Conservation (phyloP, 2,329 filamentous ascomycete genomes). For the Aspergillus sp. region DNA sequence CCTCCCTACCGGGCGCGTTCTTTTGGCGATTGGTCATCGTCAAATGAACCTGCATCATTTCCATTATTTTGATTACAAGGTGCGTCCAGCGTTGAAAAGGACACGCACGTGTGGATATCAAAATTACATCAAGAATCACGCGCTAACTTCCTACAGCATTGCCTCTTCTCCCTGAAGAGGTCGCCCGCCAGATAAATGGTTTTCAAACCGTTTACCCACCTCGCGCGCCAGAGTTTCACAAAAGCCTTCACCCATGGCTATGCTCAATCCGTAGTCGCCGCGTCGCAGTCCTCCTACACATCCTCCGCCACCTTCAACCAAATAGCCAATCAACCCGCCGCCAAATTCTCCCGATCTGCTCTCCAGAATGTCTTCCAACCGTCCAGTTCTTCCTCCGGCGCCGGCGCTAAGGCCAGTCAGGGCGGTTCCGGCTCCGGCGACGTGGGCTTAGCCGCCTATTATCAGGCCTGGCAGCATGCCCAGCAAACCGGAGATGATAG, state of each 20-base stretch:
- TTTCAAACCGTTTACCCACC: constrained; percentile 68
- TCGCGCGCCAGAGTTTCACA: constrained; percentile 95
- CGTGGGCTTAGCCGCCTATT: constrained; percentile 82
- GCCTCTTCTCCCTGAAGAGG: constrained; percentile 65
- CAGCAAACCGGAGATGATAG: constrained; percentile 68
- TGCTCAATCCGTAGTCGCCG: constrained; percentile 95
- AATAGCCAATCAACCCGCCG: constrained; percentile 51
- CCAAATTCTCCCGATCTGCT: constrained; percentile 55
- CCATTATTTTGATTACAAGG: constrained; percentile 61
- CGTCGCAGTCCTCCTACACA: constrained; percentile 81
- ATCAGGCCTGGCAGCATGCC: constrained; percentile 81
- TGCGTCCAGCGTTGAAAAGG: constrained; percentile 44
- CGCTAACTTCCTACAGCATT: constrained; percentile 38
- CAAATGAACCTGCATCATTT: constrained; percentile 96
- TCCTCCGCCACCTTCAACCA: constrained; percentile 60
- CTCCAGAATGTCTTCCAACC: constrained; percentile 75
- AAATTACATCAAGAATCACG: background rate
- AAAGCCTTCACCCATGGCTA: constrained; percentile 98
- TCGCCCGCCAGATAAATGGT: constrained; percentile 80
- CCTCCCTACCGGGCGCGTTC: constrained; percentile 65
- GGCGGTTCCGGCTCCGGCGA: constrained; percentile 56
- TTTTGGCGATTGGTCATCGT: constrained; percentile 82
- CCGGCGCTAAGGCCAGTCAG: constrained; percentile 57
- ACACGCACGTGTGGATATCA: background rate
- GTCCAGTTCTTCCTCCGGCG: constrained; percentile 51